phyloP scores from a whole-genome alignment of 805 yeast species.

The Cyberlindnera xishuangbannaensis region DNA sequence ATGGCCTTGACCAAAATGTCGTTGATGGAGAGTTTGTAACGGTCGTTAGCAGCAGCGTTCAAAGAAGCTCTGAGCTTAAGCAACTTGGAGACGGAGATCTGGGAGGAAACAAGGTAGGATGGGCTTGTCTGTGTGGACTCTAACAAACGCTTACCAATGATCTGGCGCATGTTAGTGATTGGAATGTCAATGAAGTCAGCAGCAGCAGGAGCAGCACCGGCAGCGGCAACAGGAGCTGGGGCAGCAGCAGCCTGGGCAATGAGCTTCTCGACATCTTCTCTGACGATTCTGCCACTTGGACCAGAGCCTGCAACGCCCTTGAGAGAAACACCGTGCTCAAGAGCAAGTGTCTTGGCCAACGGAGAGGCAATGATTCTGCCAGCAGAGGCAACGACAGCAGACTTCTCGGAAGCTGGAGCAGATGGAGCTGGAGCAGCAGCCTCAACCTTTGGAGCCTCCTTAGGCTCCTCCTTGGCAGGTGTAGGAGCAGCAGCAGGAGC shows the following conservation, averaged over 20 bases:
- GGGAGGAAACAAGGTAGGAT: conserved; percentile 85
- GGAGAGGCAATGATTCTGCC: conserved; percentile 92
- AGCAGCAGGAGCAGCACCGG: conserved; percentile 39
- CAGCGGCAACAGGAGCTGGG: conserved; percentile 36
- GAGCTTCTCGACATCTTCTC: conserved; percentile 79
- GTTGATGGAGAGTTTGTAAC: conserved; percentile 87
- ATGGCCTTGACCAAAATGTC: conserved; percentile 93
- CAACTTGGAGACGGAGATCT: conserved; percentile 81
- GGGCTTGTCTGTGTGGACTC: conserved; percentile 86
- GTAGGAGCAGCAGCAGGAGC: conserved; percentile 24
- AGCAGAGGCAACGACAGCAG: conserved; percentile 33
- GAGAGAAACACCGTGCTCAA: conserved; percentile 85
- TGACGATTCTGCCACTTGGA: conserved; percentile 90
- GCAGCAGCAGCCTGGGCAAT: conserved; percentile 39
- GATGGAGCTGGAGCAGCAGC: conserved; percentile 22
- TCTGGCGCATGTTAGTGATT: conserved; percentile 86
- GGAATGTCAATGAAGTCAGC: conserved; percentile 77
- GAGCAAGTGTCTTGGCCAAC: conserved; percentile 85
- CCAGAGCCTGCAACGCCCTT: conserved; percentile 88
- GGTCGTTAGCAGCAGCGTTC: conserved; percentile 78
- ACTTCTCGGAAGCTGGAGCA: conserved; percentile 21
- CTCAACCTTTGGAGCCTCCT: conserved; percentile 6
- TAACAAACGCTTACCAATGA: conserved; percentile 83
- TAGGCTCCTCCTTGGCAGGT: conserved; percentile 17
- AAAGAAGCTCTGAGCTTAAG: conserved; percentile 88